Evolutionary conservation across 371 early-diverging fungal species (phyloP).

Genomic region (Haplosporangium sp.): DNA sequence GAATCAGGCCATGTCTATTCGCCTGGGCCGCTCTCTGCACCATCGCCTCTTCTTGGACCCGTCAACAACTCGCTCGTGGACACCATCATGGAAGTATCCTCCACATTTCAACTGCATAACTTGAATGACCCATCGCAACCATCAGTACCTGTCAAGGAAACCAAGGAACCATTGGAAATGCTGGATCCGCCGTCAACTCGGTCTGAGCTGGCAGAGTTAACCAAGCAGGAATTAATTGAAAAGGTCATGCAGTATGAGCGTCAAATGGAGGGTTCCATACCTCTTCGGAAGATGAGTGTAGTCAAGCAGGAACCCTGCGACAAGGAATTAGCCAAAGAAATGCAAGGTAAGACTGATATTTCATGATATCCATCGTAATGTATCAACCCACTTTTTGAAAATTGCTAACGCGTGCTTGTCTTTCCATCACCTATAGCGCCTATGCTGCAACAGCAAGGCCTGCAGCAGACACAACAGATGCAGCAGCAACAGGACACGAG

Average conservation of each 20-base stretch:
- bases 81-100: slow-evolving; percentile 31
- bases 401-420: too few relatives aligned
- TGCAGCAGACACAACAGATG: slow-evolving; percentile 4
- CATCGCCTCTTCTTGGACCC: slow-evolving; percentile 37
- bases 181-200: slow-evolving; percentile 42
- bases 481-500: slow-evolving; percentile 16
- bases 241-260: slow-evolving; percentile 55
- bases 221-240: slow-evolving; percentile 50
- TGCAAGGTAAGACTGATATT: slow-evolving; percentile 7
- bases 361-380: not conserved
- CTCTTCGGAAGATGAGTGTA: slow-evolving; percentile 29
- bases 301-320: slow-evolving; percentile 25
- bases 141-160: slow-evolving; percentile 11
- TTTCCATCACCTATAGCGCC: too few relatives aligned
- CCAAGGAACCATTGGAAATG: slow-evolving; percentile 8
- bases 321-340: slow-evolving; percentile 6
- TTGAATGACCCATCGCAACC: slow-evolving; percentile 26
- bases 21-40: slow-evolving; percentile 49
- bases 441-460: not conserved
- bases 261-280: slow-evolving; percentile 43
- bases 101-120: slow-evolving; percentile 41
- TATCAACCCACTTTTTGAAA: too few relatives aligned
- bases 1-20: slow-evolving; percentile 36
- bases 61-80: slow-evolving; percentile 21
- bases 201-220: slow-evolving; percentile 29